Evolutionary conservation across 169 alveolate genomes (phyloP).

Genomic region (Perkinsus olseni): DNA sequence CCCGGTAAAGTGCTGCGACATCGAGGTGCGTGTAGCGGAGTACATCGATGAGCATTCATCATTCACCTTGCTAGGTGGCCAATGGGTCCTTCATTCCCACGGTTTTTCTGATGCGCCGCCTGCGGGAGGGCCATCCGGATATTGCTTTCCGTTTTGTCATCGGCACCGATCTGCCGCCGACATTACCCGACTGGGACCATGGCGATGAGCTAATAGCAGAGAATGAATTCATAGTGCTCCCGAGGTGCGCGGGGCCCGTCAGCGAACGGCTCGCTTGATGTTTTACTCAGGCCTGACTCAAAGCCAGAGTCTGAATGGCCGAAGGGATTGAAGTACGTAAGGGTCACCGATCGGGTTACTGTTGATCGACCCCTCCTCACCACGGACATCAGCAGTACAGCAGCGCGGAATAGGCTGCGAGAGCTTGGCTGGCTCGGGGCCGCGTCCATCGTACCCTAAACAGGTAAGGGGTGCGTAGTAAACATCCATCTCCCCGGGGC

Average conservation of each 20-base stretch:
- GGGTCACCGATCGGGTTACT: not conserved
- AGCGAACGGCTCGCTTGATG: not conserved
- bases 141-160: not conserved
- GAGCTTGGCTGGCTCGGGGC: not conserved
- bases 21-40: not conserved
- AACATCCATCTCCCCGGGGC: not conserved
- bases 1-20: not conserved
- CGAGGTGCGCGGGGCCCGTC: not conserved
- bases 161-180: not conserved
- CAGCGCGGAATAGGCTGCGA: not conserved
- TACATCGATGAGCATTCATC: not conserved
- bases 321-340: not conserved
- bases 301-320: not conserved
- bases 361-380: not conserved
- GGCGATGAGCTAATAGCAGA: not conserved
- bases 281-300: not conserved
- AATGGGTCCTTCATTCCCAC: not conserved
- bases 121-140: not conserved
- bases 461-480: not conserved
- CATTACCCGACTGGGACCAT: not conserved
- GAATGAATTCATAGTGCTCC: not conserved
- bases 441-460: not conserved
- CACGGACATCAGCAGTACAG: not conserved
- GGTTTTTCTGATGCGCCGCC: not conserved
- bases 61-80: not conserved